Base-by-base conservation (phyloP, 2,329 filamentous ascomycete genomes). In the Pyricularia sp. region DNA sequence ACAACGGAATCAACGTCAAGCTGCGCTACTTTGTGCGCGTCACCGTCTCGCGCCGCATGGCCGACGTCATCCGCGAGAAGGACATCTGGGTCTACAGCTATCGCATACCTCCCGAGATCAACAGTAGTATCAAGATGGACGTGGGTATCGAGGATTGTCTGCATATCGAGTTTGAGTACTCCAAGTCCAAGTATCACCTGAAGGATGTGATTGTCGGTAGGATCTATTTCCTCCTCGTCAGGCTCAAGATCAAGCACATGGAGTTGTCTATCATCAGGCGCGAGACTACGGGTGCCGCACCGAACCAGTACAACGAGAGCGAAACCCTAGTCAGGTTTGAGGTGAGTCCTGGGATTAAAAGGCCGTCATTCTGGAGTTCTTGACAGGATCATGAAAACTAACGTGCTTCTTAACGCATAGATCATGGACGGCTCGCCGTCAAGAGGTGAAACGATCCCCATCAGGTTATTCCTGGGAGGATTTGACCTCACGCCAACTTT, bases 381-480 rank as follows among this genome's bases (percentile, higher is more conserved):
- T 31, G 5, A 22, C 8, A 53, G 35, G 31, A 53, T 64, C 66
- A 19, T 10, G 40, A 49, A 55, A 67, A 49, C 12, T 53, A n/a
- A 28, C 4, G 2, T 55, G 40, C 66, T 24, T 49, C 2, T 6
- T 24, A 16, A 16, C 30, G 6, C 7, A 12, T 62, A 90, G 88
- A 99, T 99, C 74, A 99, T 99, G 94, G 94, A 99, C 75, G 94
- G 94, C 66, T 97, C 93, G n/a, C 94, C 94, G 40, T 97, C 93
- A 64, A 84, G 94, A 80, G 92, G 90, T 84, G 87, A 83, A 80
- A 97, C 94, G 1, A 99, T 99, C 67, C 94, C 94, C 26, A 99
- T 99, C 73, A 85, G 94, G 71, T 82, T 99, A 65, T 99, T 99
- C 85, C 85, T 99, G 10, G 94, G 94, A 67, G 94, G 94, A 64